Base-by-base conservation (phyloP, 2,329 filamentous ascomycete species). In the Beauveria bassiana region DNA sequence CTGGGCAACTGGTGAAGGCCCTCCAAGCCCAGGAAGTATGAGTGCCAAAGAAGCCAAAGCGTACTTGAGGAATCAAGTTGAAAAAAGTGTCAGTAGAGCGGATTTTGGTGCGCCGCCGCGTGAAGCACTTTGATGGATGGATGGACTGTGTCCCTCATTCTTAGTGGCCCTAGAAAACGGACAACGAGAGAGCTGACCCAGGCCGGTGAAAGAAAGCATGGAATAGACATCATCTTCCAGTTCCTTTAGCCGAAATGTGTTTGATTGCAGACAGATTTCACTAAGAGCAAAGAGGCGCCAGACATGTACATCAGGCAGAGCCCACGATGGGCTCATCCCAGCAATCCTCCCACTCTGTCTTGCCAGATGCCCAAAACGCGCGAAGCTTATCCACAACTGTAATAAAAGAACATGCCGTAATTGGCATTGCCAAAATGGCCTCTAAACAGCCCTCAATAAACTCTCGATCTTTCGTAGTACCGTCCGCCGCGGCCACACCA, bases 1-100 rank as follows among this genome's bases (percentile, higher is more conserved):
- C 61, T 89, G 86, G 86, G 79, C 80, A 5, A 84, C 79, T 1
- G 86, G 84, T 0, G 74, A 77, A n/a, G 65, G 78, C 58, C 86
- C 86, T 14, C 86, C 86, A 3, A 88, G 83, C 66, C 84, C 84
- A 22, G 84, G 80, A 1, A 75, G 69, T 26, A 24, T 66, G 61
- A 50, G 38, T 6, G 43, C 55, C 8, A 50, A 61, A 5, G 47
- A 66, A 10, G 66, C 66, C 5, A 61, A 31, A 20, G 56, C 54
- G 14, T 56, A 65, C 14, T 58, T 70, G 55, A 43, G 26, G 34
- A 40, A 18, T 9, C 53, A 55, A 31, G 51, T 24, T 24, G 31
- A 34, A 3, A 31, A 61, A 26, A 14, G 24, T 34, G 10, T 34
- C 10, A 34, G 31, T 34, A 34, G 12, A 34, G 31, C 31, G 31